These are phyloP conservation scores for Crotalaria pallida DNA, from an alignment of 306 rosid genomes.

Conservation along the genomic window DNA sequence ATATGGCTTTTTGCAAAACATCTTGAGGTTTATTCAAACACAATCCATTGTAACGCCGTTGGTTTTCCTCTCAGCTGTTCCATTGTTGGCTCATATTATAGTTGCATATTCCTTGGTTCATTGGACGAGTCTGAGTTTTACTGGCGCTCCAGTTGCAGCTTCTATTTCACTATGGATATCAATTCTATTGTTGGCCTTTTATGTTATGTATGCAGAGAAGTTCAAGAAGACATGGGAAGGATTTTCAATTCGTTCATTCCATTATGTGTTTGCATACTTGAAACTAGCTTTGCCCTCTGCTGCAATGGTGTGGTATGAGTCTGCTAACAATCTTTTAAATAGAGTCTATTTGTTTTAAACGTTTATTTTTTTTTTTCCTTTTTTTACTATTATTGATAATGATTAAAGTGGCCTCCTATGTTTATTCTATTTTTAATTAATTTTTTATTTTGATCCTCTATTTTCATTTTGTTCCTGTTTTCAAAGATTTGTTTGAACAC, in stretches of 20 bases:
- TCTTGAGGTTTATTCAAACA: constrained; percentile 68
- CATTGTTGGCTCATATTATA: constrained; percentile 39
- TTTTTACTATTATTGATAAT: too few species aligned
- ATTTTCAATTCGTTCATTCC: constrained; percentile 48
- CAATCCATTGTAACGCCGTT: constrained; percentile 61
- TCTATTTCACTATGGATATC: constrained; percentile 66
- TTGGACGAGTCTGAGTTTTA: constrained; percentile 39
- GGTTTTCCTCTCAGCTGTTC: constrained; percentile 44
- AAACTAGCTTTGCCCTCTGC: constrained; percentile 76
- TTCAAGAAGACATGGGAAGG: constrained; percentile 68
- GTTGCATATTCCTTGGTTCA: constrained; percentile 53
- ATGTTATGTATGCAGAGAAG: constrained; percentile 37
- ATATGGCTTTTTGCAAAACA: constrained; percentile 57
- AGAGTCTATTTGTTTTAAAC: too few species aligned
- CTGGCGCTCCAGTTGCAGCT: constrained; percentile 63
- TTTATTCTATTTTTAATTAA: too few species aligned
- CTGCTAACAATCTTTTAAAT: not conserved
- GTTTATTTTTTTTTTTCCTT: too few species aligned
- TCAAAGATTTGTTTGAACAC: not conserved
- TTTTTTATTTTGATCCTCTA: too few species aligned
- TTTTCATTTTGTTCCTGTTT: too few species aligned
- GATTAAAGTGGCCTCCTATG: too few species aligned
- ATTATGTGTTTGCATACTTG: constrained; percentile 34
- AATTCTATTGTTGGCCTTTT: constrained; percentile 24
- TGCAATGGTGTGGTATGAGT: constrained; percentile 70